Conservation (phyloP, 2,329 filamentous ascomycete species). For the Xylariales sp. region DNA sequence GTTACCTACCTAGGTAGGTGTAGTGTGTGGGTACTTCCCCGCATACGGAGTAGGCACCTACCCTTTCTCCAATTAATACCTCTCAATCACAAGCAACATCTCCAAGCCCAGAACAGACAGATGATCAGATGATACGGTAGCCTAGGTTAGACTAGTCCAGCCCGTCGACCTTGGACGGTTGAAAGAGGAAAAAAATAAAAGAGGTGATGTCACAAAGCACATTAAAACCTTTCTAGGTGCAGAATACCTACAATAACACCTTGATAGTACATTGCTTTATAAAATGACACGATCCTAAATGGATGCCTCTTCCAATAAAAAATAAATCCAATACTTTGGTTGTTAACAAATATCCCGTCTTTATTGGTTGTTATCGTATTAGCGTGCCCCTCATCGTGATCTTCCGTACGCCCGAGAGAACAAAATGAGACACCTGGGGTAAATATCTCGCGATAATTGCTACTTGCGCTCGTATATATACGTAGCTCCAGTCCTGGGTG, state of each 20-base stretch:
- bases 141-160: too few species aligned
- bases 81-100: constrained; percentile 11
- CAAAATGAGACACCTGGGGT: background rate
- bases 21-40: constrained; percentile 11
- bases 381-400: constrained; percentile 32
- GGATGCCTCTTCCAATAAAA: background rate
- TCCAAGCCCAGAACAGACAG: constrained; percentile 12
- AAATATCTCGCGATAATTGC: constrained; percentile 22
- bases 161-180: background rate
- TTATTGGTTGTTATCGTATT: constrained; percentile 16
- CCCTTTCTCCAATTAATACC: constrained; percentile 2
- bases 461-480: background rate
- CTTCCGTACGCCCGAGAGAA: constrained; percentile 34
- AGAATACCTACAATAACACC: background rate
- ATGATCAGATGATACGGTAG: constrained; percentile 9
- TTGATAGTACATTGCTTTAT: background rate
- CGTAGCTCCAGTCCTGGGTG: background rate
- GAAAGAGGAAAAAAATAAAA: too few species aligned
- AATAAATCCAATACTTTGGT: background rate
- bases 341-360: background rate
- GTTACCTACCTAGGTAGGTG: too few species aligned
- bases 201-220: constrained; percentile 19
- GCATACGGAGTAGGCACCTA: constrained; percentile 3
- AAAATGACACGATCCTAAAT: background rate
- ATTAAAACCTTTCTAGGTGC: background rate